Conservation (phyloP, 2,329 filamentous ascomycete genomes). For the Apiospora malaysiana region DNA sequence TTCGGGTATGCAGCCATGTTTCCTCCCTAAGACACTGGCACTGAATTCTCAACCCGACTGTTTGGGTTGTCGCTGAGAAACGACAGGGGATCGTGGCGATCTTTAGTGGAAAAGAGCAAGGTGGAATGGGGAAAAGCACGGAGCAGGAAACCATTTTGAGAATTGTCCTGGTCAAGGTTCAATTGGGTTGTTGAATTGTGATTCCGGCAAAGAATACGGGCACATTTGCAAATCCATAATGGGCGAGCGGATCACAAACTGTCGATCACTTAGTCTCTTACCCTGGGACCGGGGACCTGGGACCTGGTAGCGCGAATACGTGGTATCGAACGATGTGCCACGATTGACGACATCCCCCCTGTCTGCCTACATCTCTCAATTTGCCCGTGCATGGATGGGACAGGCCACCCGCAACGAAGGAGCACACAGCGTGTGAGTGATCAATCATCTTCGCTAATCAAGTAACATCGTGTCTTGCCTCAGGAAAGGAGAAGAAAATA, state of each 20-base stretch:
- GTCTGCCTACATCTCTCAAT: neutral
- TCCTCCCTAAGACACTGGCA: too few species aligned
- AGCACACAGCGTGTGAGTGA: too few species aligned
- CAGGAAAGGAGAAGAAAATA: too few species aligned
- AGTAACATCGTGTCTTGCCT: too few species aligned
- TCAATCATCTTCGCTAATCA: too few species aligned
- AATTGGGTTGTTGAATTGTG: neutral
- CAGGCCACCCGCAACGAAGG: too few species aligned
- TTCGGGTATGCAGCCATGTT: too few species aligned
- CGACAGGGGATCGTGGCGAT: neutral
- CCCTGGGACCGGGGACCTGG: neutral
- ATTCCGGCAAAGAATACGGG: neutral
- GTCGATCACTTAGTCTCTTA: neutral
- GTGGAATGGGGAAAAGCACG: neutral
- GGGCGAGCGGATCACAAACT: neutral
- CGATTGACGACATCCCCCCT: neutral
- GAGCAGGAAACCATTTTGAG: neutral
- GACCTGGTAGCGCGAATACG: too few species aligned
- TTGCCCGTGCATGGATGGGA: too few species aligned
- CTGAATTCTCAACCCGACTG: too few species aligned
- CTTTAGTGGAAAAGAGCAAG: neutral
- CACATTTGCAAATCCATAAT: too few species aligned
- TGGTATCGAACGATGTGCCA: neutral
- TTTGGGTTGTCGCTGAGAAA: too few species aligned
- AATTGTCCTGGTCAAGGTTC: neutral